A percentile compares a stretch with the other conserved stretches of the same genome.
phyloP scores from a whole-genome alignment of 306 rosid genomes.

The Purshia tridentata region DNA sequence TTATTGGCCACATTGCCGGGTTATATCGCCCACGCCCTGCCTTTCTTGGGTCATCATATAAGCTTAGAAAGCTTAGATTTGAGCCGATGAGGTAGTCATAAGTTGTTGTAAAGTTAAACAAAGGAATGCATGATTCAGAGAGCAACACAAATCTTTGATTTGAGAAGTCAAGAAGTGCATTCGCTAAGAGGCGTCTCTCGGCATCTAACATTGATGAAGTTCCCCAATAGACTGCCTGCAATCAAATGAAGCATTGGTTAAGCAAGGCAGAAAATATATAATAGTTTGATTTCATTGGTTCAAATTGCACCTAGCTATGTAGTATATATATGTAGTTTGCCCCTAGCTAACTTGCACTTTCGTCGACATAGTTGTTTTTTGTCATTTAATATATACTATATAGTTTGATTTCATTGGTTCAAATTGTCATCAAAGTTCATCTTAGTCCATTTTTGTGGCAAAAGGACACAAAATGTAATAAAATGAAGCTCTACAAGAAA shows the following conservation, averaged over 20 bases:
- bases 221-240: conserved; percentile 43
- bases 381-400: too few relatives aligned
- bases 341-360: too few relatives aligned
- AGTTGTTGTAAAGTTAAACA: conserved; percentile 53
- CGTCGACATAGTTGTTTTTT: too few relatives aligned
- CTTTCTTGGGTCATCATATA: conserved; percentile 38
- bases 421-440: too few relatives aligned
- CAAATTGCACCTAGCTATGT: too few relatives aligned
- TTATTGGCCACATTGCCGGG: conserved; percentile 40
- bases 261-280: too few relatives aligned
- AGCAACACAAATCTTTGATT: conserved; percentile 57
- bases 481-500: too few relatives aligned
- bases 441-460: too few relatives aligned
- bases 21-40: conserved; percentile 53
- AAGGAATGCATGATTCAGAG: conserved; percentile 67
- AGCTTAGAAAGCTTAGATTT: conserved; percentile 34
- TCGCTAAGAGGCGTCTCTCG: conserved; percentile 58
- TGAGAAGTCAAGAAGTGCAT: conserved; percentile 52
- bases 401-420: too few relatives aligned
- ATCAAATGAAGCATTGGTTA: not conserved
- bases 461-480: too few relatives aligned
- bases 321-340: too few relatives aligned
- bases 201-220: conserved; percentile 58
- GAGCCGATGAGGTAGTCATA: conserved; percentile 46
- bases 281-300: too few relatives aligned